Percentiles rank a stretch among this genome's conserved stretches.
Conservation (phyloP, 495 filamentous ascomycete genomes). For the Podospora anserina region DNA sequence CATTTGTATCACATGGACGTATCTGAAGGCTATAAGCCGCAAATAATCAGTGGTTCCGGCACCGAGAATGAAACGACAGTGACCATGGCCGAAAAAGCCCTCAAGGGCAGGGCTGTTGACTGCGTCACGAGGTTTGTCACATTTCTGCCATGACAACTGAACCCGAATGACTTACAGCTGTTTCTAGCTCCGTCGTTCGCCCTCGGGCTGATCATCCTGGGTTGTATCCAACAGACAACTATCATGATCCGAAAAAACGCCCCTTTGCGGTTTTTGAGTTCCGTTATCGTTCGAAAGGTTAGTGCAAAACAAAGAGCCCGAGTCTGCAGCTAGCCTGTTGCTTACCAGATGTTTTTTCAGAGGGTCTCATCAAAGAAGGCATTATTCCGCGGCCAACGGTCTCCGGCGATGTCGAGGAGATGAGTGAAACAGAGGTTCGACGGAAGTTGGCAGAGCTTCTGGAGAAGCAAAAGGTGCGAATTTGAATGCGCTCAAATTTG, state of each 20-base stretch:
- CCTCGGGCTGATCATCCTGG: background rate
- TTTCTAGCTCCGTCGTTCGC: background rate
- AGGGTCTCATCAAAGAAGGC: conserved; percentile 12
- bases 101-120: conserved; percentile 19
- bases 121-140: conserved; percentile 7
- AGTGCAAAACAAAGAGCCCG: background rate
- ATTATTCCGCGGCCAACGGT: conserved; percentile 4
- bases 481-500: background rate
- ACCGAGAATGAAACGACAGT: background rate
- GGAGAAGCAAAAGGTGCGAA: conserved; percentile 3
- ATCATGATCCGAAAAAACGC: conserved; percentile 1
- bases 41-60: background rate
- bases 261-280: conserved; percentile 24
- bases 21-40: background rate
- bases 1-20: background rate
- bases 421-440: conserved; percentile 9
- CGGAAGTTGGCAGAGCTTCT: background rate
- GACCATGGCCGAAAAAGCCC: conserved; percentile 10
- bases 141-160: background rate
- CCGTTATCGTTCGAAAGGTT: conserved; percentile 19
- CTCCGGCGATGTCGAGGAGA: background rate
- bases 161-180: background rate
- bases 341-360: background rate
- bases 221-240: background rate
- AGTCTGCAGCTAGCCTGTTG: background rate